Evolutionary conservation across 2,329 filamentous ascomycete genomes (phyloP).

Genomic region (Phialocephala sp.): DNA sequence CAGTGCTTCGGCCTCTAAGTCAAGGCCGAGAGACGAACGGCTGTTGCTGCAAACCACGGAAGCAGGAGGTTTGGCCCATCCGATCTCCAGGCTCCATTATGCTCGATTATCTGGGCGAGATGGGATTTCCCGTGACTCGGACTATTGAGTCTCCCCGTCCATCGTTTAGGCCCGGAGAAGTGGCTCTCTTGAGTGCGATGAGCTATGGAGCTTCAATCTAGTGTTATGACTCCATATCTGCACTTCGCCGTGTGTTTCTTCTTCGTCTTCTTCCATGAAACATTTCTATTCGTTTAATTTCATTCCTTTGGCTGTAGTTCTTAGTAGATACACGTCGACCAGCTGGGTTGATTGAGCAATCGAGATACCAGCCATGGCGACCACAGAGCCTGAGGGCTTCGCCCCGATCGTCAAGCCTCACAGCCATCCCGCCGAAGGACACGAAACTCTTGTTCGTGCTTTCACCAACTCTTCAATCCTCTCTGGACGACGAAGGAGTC

Average conservation of each 20-base stretch:
- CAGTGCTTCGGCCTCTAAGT: background rate
- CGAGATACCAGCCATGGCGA: constrained; percentile 19
- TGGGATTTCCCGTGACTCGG: background rate
- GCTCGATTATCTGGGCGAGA: background rate
- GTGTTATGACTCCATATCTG: background rate
- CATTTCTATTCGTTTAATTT: background rate
- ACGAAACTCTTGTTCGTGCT: constrained; percentile 20
- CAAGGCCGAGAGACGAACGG: constrained; percentile 2
- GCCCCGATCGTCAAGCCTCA: constrained; percentile 17
- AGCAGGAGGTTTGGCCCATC: background rate
- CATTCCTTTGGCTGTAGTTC: background rate
- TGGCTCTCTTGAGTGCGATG: background rate
- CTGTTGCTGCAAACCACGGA: constrained; percentile 3
- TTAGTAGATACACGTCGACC: background rate
- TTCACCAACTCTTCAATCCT: constrained; percentile 28
- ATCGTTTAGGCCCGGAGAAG: background rate
- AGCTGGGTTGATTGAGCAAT: constrained; percentile 3
- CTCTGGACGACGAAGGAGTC: constrained; percentile 24
- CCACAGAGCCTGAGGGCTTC: constrained; percentile 27
- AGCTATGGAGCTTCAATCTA: background rate
- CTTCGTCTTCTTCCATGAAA: background rate
- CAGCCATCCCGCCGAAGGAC: background rate
- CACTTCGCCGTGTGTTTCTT: background rate
- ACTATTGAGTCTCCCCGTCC: background rate
- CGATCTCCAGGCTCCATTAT: background rate